phyloP scores from a whole-genome alignment of 441 rosid genomes.

The Dalechampia spathulata region DNA sequence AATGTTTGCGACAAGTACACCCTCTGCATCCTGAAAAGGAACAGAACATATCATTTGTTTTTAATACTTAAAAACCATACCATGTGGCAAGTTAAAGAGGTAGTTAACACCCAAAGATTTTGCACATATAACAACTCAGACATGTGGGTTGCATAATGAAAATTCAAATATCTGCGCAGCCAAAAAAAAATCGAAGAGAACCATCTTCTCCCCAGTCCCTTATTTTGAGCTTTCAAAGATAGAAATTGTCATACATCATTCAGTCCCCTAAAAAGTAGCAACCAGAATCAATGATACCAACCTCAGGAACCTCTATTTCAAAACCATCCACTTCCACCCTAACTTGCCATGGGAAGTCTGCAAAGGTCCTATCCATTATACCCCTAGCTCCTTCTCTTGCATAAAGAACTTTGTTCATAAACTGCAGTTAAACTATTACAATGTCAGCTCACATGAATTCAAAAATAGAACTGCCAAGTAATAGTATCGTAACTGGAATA shows the following conservation, averaged over 20 bases:
- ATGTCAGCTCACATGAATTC: conserved; percentile 18
- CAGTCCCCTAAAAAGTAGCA: too few relatives aligned
- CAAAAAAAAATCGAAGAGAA: too few relatives aligned
- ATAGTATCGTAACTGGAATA: neutral
- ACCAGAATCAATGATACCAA: conserved; percentile 22
- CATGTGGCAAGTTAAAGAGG: too few relatives aligned
- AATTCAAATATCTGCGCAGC: too few relatives aligned
- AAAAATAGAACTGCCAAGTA: neutral
- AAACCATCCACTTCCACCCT: conserved; percentile 92
- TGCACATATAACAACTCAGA: too few relatives aligned
- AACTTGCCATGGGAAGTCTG: conserved; percentile 89
- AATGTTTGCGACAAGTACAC: conserved; percentile 92
- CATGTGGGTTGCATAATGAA: too few relatives aligned
- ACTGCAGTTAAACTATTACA: conserved; percentile 39
- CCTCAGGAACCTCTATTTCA: conserved; percentile 96
- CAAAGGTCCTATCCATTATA: conserved; percentile 95
- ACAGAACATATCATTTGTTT: conserved; percentile 14
- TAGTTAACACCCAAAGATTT: too few relatives aligned
- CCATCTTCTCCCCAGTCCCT: too few relatives aligned
- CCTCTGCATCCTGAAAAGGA: conserved; percentile 79
- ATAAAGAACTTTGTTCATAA: conserved; percentile 96
- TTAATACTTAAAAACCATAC: neutral
- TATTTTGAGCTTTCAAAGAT: too few relatives aligned
- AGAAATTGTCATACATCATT: too few relatives aligned
- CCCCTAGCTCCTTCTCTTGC: conserved; percentile 97